phyloP scores from a whole-genome alignment of 352 stramenopile genomes.

The Globisporangium orthogonon region DNA sequence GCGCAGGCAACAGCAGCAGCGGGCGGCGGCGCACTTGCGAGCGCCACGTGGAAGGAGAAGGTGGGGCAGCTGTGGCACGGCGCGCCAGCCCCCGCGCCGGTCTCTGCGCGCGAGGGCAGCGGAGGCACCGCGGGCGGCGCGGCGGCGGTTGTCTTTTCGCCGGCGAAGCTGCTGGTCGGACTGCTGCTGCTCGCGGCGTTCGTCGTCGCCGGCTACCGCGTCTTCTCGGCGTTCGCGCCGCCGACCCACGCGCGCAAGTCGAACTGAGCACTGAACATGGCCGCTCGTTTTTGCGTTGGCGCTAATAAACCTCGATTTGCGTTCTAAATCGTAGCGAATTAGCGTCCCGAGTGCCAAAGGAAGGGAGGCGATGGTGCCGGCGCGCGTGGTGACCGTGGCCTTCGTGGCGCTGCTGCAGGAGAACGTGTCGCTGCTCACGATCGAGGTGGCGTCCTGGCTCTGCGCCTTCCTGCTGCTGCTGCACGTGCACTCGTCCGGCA shows the following conservation, averaged over 20 bases:
- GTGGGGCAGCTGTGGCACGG: conserved; percentile 53
- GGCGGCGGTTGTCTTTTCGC: conserved; percentile 18
- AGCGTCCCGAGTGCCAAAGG: too few relatives aligned
- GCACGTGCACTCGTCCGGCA: conserved; percentile 71
- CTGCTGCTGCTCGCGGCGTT: conserved; percentile 38
- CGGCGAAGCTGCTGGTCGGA: conserved; percentile 29
- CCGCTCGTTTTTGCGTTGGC: too few relatives aligned
- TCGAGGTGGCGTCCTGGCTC: conserved; percentile 57
- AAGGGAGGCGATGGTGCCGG: conserved; percentile 16
- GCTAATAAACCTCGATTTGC: background rate
- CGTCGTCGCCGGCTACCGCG: conserved; percentile 33
- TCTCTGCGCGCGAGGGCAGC: background rate
- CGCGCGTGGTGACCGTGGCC: conserved; percentile 55
- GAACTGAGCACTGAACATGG: conserved; percentile 12
- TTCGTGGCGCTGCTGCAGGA: conserved; percentile 70
- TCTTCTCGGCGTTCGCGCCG: conserved; percentile 18
- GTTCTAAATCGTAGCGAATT: too few relatives aligned
- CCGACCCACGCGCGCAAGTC: conserved; percentile 18
- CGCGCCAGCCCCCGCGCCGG: conserved; percentile 13
- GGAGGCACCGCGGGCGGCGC: conserved; percentile 13
- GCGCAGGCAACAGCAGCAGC: conserved; percentile 17
- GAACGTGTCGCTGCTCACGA: conserved; percentile 62
- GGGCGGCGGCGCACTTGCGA: conserved; percentile 16
- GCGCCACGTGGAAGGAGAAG: conserved; percentile 59
- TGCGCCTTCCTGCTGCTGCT: conserved; percentile 61